Conservation (phyloP, 169 alveolate species). For the Plasmodium coatneyi region DNA sequence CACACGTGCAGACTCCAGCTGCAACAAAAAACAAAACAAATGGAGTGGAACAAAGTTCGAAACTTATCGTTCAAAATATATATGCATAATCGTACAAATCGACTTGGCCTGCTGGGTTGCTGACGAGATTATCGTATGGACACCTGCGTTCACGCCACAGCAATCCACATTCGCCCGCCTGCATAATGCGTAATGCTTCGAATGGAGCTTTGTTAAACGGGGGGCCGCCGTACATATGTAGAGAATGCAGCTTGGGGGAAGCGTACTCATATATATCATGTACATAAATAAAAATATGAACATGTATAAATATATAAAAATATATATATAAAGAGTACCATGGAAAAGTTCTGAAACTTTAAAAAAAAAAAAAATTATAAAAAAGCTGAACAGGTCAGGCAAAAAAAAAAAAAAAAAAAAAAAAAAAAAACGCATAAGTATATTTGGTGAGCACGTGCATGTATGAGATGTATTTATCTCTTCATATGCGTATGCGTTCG, state of each 20-base stretch:
- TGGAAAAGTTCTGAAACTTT: neutral
- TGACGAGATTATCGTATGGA: neutral
- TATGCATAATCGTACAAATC: constrained; percentile 1
- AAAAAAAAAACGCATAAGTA: neutral
- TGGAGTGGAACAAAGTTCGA: neutral
- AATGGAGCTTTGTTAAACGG: neutral
- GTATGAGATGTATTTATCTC: neutral
- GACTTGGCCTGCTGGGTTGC: neutral
- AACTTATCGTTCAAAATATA: neutral
- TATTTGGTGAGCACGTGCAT: neutral
- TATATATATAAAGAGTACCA: neutral
- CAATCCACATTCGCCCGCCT: neutral
- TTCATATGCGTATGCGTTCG: neutral
- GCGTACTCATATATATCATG: neutral
- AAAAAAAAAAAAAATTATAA: neutral
- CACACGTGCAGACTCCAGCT: neutral
- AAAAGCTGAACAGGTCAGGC: neutral
- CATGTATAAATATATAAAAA: neutral
- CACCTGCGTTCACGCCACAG: neutral
- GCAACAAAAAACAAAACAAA: constrained; percentile 11
- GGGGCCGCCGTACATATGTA: neutral
- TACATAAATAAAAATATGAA: neutral
- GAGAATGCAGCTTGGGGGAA: neutral
- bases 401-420: neutral
- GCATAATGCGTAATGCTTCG: neutral